Base-by-base conservation (phyloP, 352 stramenopile genomes). In the Blastocystis sp. region DNA sequence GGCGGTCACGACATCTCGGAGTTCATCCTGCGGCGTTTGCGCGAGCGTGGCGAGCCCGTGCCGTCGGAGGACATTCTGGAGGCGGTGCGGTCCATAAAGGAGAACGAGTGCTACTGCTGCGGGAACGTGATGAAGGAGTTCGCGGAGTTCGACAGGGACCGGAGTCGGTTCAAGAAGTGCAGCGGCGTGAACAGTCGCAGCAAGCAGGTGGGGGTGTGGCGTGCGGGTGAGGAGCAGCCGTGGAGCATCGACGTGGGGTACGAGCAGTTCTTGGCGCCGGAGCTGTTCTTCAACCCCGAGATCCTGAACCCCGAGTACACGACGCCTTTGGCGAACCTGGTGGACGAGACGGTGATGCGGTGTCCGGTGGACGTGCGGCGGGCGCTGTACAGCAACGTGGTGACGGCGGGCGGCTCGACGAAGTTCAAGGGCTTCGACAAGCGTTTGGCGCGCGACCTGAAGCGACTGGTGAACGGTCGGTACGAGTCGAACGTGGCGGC, bases 211-310 rank as follows among this genome's bases (percentile, higher is more conserved):
- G 57, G 24, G 7, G 19, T 34, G 28, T 34, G 28, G 28, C 28
- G 28, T 34, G 28, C 28, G 28, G 28, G 28, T 34, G 28, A 34
- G 24, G 52, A 84, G 0, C 28, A 34, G 28, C 28, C 28, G 28
- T 34, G 28, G 28, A 34, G 28, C 28, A 34, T 34, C 28, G 28
- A 34, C 28, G 28, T 34, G 28, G 28, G 28, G 28, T 34, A 34
- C 28, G 28, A 34, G 28, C 28, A 34, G 28, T 34, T 34, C 28
- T 34, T 34, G 28, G 28, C 28, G 28, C 28, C 28, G 28, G 95
- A 98, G 90, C 95, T 98, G 84, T 98, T 98, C 90, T 98, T 98
- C 90, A 97, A 97, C 90, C 95, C 95, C 3, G 95, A 98, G 90
- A 97, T 98, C 82, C 97, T 98, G 90, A 95, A 92, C 64, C 95